A percentile compares a stretch with the other conserved stretches of the same genome.
phyloP scores from a whole-genome alignment of 2,329 filamentous ascomycete species.

The Monosporascus sp. region DNA sequence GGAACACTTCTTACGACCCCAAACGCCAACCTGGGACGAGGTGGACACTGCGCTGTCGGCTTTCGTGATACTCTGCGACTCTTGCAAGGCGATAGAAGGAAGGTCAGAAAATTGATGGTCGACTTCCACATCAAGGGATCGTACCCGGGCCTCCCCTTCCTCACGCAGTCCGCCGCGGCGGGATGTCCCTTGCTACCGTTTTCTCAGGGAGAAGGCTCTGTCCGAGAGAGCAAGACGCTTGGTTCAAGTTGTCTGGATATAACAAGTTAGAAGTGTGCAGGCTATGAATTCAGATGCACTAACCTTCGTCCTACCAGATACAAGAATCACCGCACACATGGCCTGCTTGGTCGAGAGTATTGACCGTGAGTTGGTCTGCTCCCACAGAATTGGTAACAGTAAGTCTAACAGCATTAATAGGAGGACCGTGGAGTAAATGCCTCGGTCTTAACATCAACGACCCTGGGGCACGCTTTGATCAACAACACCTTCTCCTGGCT shows the following conservation, averaged over 20 bases:
- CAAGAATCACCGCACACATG: too few relatives aligned
- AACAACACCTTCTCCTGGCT: not conserved
- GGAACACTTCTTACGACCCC: too few relatives aligned
- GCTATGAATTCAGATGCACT: too few relatives aligned
- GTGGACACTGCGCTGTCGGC: not conserved
- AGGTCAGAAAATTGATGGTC: not conserved
- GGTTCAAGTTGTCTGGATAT: not conserved
- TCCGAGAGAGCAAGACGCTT: not conserved
- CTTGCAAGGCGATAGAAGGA: not conserved
- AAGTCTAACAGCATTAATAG: not conserved
- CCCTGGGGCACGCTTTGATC: not conserved
- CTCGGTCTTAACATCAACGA: not conserved
- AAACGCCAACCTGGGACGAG: too few relatives aligned
- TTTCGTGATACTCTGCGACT: not conserved
- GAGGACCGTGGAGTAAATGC: not conserved
- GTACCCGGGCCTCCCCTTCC: not conserved
- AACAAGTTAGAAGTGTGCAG: too few relatives aligned
- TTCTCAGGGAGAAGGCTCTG: not conserved
- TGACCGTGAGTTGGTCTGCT: not conserved
- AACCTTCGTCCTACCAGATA: too few relatives aligned
- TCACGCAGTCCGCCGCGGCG: constrained; percentile 1
- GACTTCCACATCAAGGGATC: not conserved
- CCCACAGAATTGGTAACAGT: not conserved
- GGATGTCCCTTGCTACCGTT: not conserved
- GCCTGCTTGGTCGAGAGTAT: too few relatives aligned